Evolutionary conservation across 2,329 filamentous ascomycete species (phyloP).

Genomic region (Colletotrichum incanum): DNA sequence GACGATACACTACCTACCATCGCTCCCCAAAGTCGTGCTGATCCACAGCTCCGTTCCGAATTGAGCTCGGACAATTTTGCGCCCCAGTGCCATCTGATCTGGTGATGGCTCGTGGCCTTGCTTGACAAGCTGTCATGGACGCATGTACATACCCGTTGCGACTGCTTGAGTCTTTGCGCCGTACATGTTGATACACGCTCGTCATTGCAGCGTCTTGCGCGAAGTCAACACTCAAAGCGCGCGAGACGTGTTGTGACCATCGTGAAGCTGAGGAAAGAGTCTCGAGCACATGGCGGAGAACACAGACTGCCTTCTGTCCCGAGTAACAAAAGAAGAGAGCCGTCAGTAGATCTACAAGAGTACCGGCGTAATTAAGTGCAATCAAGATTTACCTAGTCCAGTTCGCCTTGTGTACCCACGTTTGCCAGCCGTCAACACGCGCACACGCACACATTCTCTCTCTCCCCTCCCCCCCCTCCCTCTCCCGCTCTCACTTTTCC

Average conservation of each 20-base stretch:
- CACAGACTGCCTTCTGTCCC: background rate
- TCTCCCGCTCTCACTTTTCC: background rate
- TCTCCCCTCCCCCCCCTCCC: background rate
- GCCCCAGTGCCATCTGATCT: constrained; percentile 38
- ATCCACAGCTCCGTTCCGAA: constrained; percentile 25
- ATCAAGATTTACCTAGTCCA: background rate
- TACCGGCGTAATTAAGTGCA: background rate
- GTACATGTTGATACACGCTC: constrained; percentile 3
- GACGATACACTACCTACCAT: background rate
- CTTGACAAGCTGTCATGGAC: constrained; percentile 42
- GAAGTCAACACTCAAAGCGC: background rate
- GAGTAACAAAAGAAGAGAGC: background rate
- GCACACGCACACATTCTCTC: background rate
- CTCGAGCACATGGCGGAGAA: background rate
- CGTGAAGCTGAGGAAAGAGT: background rate
- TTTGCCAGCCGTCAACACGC: constrained; percentile 6
- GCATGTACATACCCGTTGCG: constrained; percentile 33
- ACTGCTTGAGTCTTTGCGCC: constrained; percentile 19
- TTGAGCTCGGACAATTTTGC: constrained; percentile 37
- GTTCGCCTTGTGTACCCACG: background rate
- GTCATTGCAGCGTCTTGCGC: background rate
- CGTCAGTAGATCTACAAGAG: background rate
- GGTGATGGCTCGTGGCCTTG: constrained; percentile 31
- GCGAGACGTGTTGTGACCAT: background rate
- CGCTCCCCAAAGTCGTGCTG: background rate